Base-by-base conservation (phyloP, 768 basidiomycete genomes). In the Lactarius pseudohatsudake region DNA sequence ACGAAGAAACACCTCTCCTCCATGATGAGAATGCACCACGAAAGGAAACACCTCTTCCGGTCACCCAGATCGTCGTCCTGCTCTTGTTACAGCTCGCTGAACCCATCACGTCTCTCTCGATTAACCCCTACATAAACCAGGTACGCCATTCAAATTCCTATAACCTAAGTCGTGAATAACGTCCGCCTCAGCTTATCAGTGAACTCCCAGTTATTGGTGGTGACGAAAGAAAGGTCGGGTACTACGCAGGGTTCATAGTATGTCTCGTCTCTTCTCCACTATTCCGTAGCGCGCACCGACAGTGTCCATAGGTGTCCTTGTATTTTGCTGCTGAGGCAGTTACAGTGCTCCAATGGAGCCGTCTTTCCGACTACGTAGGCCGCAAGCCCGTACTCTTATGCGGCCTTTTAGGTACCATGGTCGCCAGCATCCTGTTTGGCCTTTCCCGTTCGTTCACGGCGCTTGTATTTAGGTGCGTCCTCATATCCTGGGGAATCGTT, bases 161-260 rank as follows among this genome's bases (percentile, higher is more conserved):
- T 38, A 11, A 7, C 22, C 15, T 11, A 28, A 8, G 40, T 20
- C 3, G 13, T 20, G 22, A 15, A 10, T 53, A 26, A 53, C 22
- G 13, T 26, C 50, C 20, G 18, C 20, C 41, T 43, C 53, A 83
- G 82, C 77, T 83, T 18, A 65, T 82, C 34, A 75, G 77, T 30
- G 80, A 80, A 66, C 73, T 79, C 8, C 76, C 76, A 47, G 75
- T 83, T 62, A 81, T 80, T 0, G 77, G 76, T 9, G 81, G 82
- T 45, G 81, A 82, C 56, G 77, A 79, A 65, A 74, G 72, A 53
- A 77, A 77, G 72, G 80, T 82, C n/a, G 82, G 82, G 34, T 83
- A 83, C 71, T 83, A 83, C 66, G 82, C 81, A 2, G 82, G 82
- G 11, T 57, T 82, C 62, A 80, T 82, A 47, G 81, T 82, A 70